phyloP scores from a whole-genome alignment of 1,284 basidiomycete species.

The Puccinia novopanici region DNA sequence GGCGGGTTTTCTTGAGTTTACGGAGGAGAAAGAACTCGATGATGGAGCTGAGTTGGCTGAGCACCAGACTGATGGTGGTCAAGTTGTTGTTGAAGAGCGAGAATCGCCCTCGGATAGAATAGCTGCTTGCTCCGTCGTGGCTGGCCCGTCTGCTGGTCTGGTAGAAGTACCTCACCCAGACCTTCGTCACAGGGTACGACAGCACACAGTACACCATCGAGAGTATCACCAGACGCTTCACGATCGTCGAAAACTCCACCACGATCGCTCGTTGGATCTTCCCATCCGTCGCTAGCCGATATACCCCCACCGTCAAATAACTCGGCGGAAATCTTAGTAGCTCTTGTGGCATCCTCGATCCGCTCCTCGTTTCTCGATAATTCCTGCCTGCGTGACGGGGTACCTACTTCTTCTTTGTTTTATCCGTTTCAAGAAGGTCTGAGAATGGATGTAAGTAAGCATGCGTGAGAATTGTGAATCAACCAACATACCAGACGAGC shows the following conservation, averaged over 20 bases:
- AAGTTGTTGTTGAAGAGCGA: conserved; percentile 60
- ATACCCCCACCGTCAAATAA: conserved; percentile 73
- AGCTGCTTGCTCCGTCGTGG: no score
- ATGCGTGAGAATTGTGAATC: no score
- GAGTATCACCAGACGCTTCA: background rate
- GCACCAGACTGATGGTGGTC: conserved; percentile 71
- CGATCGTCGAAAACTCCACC: conserved; percentile 57
- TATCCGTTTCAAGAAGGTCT: no score
- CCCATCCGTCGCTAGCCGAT: conserved; percentile 70
- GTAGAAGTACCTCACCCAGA: conserved; percentile 45
- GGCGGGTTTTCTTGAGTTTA: conserved; percentile 74
- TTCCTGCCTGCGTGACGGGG: no score
- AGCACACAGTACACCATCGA: conserved; percentile 8
- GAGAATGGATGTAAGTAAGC: no score
- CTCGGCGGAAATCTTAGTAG: conserved; percentile 72
- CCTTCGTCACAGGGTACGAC: conserved; percentile 26
- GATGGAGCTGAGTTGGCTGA: conserved; percentile 71
- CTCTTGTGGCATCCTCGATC: conserved; percentile 61
- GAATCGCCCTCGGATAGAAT: background rate
- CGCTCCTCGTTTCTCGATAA: no score
- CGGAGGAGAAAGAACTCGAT: conserved; percentile 75
- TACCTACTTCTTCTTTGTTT: no score
- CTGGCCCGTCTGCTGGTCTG: no score
- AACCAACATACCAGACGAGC: no score
- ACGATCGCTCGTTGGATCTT: conserved; percentile 69